These are phyloP conservation scores for Fusarium oxysporum DNA, from an alignment of 2,329 filamentous ascomycete genomes.

Conservation along the genomic window DNA sequence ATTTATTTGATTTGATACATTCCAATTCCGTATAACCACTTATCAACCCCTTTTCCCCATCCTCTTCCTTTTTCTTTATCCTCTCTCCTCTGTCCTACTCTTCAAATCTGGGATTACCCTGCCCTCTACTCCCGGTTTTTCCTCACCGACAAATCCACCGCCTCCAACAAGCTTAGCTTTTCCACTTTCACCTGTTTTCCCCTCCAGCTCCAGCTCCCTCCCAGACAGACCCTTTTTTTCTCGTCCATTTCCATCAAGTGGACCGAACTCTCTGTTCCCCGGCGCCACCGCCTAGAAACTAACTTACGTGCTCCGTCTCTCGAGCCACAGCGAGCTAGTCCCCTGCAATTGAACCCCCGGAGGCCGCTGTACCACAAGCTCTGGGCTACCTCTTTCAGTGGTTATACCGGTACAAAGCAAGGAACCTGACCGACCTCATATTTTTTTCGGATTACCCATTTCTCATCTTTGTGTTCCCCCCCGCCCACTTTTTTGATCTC, in stretches of 20 bases:
- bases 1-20: background rate
- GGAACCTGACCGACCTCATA: constrained; percentile 22
- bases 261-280: constrained; percentile 28
- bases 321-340: constrained; percentile 26
- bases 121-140: constrained; percentile 23
- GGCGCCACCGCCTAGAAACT: constrained; percentile 32
- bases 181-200: constrained; percentile 6
- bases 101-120: constrained; percentile 31
- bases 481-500: constrained; percentile 17
- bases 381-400: constrained; percentile 31
- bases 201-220: constrained; percentile 4
- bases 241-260: background rate
- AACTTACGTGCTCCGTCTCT: constrained; percentile 5
- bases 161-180: constrained; percentile 16
- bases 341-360: constrained; percentile 21
- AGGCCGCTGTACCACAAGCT: constrained; percentile 36
- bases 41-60: background rate
- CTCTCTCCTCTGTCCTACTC: background rate
- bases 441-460: constrained; percentile 10
- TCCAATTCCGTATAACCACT: constrained; percentile 6
- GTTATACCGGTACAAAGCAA: constrained; percentile 6
- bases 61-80: background rate
- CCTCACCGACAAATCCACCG: constrained; percentile 43
- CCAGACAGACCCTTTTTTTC: constrained; percentile 6
- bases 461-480: background rate